Percentiles rank a stretch among this genome's conserved stretches.
Evolutionary conservation across 352 stramenopile genomes (phyloP).

Genomic region (Sclerospora graminicola): DNA sequence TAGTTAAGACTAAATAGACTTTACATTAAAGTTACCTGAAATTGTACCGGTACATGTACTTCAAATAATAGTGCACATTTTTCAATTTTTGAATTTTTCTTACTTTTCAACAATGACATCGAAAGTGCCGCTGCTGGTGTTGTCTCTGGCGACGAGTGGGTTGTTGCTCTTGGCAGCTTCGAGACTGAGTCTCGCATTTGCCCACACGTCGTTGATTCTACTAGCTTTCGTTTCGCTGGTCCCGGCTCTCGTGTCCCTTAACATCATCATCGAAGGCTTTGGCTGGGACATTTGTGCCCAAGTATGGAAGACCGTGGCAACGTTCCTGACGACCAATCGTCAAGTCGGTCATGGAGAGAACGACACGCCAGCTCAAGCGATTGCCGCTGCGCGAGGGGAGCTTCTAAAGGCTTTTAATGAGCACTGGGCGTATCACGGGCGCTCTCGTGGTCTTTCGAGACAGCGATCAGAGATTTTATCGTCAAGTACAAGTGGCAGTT

Average conservation of each 20-base stretch:
- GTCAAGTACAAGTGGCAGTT: slow-evolving; percentile 50
- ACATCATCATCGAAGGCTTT: slow-evolving; percentile 26
- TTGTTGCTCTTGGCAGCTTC: slow-evolving; percentile 8
- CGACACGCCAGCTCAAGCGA: slow-evolving; percentile 8
- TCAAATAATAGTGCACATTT: no score
- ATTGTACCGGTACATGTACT: no score
- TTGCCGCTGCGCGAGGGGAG: slow-evolving; percentile 26
- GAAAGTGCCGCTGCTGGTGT: slow-evolving; percentile 19
- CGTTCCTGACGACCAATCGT: slow-evolving; percentile 12
- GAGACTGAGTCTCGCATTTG: neutral
- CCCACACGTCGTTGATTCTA: slow-evolving; percentile 12
- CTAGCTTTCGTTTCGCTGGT: slow-evolving; percentile 44
- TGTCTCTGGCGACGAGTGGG: slow-evolving; percentile 20
- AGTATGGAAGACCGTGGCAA: no score
- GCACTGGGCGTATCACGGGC: slow-evolving; percentile 20
- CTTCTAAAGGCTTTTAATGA: slow-evolving; percentile 38
- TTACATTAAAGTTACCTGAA: no score
- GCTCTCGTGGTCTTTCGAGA: slow-evolving; percentile 29
- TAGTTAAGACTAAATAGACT: no score
- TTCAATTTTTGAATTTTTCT: no score
- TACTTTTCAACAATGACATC: no score
- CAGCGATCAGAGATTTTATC: no score
- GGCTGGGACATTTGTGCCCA: slow-evolving; percentile 18
- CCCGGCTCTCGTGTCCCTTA: slow-evolving; percentile 35
- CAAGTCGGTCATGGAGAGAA: slow-evolving; percentile 8